These are phyloP conservation scores for Ophiostoma piceae DNA, from an alignment of 2,329 filamentous ascomycete species.

Conservation along the genomic window DNA sequence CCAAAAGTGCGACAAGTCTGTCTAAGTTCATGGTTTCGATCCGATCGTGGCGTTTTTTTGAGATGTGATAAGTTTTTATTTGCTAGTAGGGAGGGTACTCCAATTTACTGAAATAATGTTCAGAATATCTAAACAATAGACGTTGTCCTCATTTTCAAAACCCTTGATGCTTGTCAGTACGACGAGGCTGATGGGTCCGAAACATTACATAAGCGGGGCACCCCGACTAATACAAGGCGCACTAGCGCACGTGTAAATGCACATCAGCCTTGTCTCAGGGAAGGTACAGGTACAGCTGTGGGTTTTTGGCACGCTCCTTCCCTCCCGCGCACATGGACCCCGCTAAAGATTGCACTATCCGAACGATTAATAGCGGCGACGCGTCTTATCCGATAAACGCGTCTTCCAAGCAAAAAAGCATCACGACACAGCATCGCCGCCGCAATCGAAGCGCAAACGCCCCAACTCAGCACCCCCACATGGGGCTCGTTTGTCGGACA, in stretches of 20 bases:
- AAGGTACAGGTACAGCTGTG: neutral
- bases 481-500: neutral
- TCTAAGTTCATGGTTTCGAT: neutral
- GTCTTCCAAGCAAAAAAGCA: neutral
- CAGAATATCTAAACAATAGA: neutral
- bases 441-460: neutral
- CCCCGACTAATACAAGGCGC: neutral
- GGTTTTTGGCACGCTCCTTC: conserved; percentile 4
- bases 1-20: neutral
- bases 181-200: neutral
- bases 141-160: neutral
- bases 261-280: conserved; percentile 2
- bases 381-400: conserved; percentile 3
- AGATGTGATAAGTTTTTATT: neutral
- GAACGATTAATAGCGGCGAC: neutral
- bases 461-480: neutral
- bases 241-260: conserved; percentile 6
- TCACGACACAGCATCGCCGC: conserved; percentile 6
- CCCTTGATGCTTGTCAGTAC: conserved; percentile 7
- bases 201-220: conserved; percentile 5
- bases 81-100: neutral
- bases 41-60: neutral
- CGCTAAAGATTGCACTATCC: neutral
- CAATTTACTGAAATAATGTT: neutral
- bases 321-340: neutral